Percentiles rank a stretch among this genome's conserved stretches.
phyloP scores from a whole-genome alignment of 208 protist species.

The Angomonas ambiguus region DNA sequence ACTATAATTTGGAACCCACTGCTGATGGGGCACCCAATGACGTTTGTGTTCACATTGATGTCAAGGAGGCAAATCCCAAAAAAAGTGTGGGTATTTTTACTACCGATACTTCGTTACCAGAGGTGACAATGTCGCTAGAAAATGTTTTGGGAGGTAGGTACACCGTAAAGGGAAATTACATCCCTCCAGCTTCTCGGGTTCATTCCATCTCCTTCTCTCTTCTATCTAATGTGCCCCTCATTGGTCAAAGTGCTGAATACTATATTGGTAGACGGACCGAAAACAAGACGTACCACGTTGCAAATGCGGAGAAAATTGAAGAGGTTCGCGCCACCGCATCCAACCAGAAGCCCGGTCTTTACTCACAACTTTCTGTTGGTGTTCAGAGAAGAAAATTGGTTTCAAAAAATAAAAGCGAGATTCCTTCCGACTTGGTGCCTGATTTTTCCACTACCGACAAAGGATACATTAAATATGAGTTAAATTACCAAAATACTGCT shows the following conservation, averaged over 20 bases:
- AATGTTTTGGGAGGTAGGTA: slow-evolving; percentile 78
- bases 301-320: slow-evolving; percentile 52
- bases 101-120: slow-evolving; percentile 73
- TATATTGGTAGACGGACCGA: slow-evolving; percentile 58
- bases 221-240: slow-evolving; percentile 67
- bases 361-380: slow-evolving; percentile 56
- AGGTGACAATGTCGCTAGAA: slow-evolving; percentile 64
- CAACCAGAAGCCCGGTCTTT: slow-evolving; percentile 47
- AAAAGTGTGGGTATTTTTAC: slow-evolving; percentile 80
- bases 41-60: slow-evolving; percentile 73
- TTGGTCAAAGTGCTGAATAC: slow-evolving; percentile 81
- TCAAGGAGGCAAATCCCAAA: slow-evolving; percentile 58
- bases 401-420: slow-evolving; percentile 36
- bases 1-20: slow-evolving; percentile 83
- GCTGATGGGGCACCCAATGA: slow-evolving; percentile 54
- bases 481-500: slow-evolving; percentile 35
- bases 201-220: slow-evolving; percentile 71
- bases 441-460: slow-evolving; percentile 68
- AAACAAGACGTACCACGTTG: slow-evolving; percentile 62
- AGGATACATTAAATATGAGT: slow-evolving; percentile 61
- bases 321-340: slow-evolving; percentile 60
- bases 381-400: slow-evolving; percentile 63
- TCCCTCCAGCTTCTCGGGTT: slow-evolving; percentile 67
- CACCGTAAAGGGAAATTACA: slow-evolving; percentile 71
- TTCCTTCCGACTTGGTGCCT: slow-evolving; percentile 22